phyloP scores from a whole-genome alignment of 768 basidiomycete species.

The Amanita rubescens region DNA sequence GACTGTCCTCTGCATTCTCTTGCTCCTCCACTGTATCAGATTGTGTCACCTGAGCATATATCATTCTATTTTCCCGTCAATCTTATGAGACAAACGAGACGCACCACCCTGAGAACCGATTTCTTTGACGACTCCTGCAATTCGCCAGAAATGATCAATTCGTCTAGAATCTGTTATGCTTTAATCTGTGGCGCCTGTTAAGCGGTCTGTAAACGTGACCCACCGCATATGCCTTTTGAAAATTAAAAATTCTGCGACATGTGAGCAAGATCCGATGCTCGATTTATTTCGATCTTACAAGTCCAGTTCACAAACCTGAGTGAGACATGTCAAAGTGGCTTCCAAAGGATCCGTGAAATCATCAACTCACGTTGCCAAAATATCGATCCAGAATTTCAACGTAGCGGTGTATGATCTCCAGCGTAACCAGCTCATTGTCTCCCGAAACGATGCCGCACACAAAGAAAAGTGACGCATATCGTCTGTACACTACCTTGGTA shows the following conservation, averaged over 20 bases:
- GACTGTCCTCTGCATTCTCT: slow-evolving; percentile 75
- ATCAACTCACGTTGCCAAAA: slow-evolving; percentile 75
- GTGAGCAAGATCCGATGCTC: neutral
- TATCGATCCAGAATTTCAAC: slow-evolving; percentile 91
- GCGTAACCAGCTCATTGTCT: slow-evolving; percentile 90
- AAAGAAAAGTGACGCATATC: slow-evolving; percentile 97
- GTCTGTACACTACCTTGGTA: slow-evolving; percentile 90
- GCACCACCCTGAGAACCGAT: slow-evolving; percentile 55
- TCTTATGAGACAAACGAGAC: slow-evolving; percentile 21
- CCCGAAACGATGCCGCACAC: slow-evolving; percentile 78
- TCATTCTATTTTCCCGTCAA: slow-evolving; percentile 27
- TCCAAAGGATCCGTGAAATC: neutral
- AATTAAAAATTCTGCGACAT: slow-evolving; percentile 87
- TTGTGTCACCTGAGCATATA: slow-evolving; percentile 63
- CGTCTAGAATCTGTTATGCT: slow-evolving; percentile 71
- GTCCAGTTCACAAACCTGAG: slow-evolving; percentile 87
- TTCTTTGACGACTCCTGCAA: slow-evolving; percentile 98
- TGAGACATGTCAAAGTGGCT: slow-evolving; percentile 15
- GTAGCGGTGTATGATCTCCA: slow-evolving; percentile 94
- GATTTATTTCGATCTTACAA: slow-evolving; percentile 47
- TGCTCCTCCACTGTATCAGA: slow-evolving; percentile 81
- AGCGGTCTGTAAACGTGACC: slow-evolving; percentile 10
- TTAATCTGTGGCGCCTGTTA: slow-evolving; percentile 1
- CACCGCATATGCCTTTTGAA: slow-evolving; percentile 97
- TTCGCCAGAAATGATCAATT: slow-evolving; percentile 95